A percentile compares a stretch with the other conserved stretches of the same genome.
Evolutionary conservation across 805 yeast genomes (phyloP).

Genomic region (Candida broadrunensis): DNA sequence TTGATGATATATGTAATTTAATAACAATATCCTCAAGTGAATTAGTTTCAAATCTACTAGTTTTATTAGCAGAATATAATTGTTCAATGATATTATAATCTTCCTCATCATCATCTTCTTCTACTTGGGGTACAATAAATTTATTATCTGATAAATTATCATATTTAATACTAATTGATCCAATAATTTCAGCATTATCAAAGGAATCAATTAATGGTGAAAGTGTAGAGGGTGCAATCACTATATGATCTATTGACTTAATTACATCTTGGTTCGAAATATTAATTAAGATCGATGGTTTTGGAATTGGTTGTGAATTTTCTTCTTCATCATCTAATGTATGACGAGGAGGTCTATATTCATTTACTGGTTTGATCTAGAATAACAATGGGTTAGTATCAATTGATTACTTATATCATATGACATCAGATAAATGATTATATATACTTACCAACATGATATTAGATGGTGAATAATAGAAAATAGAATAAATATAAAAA

Average conservation of each 20-base stretch:
- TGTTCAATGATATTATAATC: conserved; percentile 52
- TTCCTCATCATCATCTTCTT: conserved; percentile 17
- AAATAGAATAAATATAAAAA: too few species aligned
- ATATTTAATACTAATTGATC: conserved; percentile 1
- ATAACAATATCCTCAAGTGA: neutral
- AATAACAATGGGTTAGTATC: too few species aligned
- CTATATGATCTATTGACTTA: conserved; percentile 14
- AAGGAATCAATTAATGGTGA: conserved; percentile 7
- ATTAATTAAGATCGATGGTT: conserved; percentile 25
- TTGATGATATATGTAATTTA: neutral
- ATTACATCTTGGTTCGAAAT: conserved; percentile 5
- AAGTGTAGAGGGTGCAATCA: conserved; percentile 28
- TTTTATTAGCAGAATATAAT: conserved; percentile 36
- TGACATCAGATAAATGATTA: too few species aligned
- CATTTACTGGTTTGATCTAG: conserved; percentile 52
- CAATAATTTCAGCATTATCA: conserved; percentile 7
- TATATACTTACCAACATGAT: conserved; percentile 1
- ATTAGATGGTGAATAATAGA: too few species aligned
- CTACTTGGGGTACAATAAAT: conserved; percentile 1
- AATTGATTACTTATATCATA: too few species aligned
- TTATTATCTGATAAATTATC: conserved; percentile 9
- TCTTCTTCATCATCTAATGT: conserved; percentile 42
- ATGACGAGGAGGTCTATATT: conserved; percentile 50
- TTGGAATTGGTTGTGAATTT: conserved; percentile 16
- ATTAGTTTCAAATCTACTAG: conserved; percentile 9